These are phyloP conservation scores for Herpetomonas samuelpessoai DNA, from an alignment of 208 protist species.

Conservation along the genomic window DNA sequence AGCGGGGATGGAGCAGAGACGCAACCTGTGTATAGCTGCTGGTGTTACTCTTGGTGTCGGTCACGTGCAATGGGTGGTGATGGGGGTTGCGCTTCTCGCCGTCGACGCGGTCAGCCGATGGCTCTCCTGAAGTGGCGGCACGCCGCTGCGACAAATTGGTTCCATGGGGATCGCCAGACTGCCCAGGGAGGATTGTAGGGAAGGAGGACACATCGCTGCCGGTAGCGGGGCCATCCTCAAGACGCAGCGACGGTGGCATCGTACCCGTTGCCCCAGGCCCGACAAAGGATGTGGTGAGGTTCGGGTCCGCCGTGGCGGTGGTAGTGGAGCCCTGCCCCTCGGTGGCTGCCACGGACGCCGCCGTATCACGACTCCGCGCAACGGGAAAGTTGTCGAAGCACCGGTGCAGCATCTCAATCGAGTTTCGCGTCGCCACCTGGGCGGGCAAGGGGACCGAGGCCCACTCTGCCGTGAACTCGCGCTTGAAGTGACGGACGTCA, in stretches of 20 bases:
- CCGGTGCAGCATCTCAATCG: constrained; percentile 47
- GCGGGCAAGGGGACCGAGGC: constrained; percentile 44
- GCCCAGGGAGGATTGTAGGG: not conserved
- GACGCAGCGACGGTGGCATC: not conserved
- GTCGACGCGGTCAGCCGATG: no score
- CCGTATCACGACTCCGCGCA: not conserved
- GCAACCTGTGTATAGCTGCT: not conserved
- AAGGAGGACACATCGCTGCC: not conserved
- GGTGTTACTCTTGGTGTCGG: constrained; percentile 2
- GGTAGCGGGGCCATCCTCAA: no score
- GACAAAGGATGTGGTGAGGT: no score
- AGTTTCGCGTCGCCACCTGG: constrained; percentile 32
- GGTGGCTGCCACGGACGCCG: no score
- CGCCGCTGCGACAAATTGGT: no score
- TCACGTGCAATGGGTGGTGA: no score
- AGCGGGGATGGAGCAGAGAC: not conserved
- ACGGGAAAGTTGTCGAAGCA: constrained; percentile 73
- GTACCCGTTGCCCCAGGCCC: not conserved
- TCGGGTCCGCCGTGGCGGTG: not conserved
- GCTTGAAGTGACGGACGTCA: constrained; percentile 77
- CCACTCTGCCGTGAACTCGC: constrained; percentile 79
- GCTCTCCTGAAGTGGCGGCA: no score
- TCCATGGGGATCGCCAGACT: no score
- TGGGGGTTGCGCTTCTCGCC: no score
- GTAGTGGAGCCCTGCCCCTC: no score